These are phyloP conservation scores for Calocybe indica DNA, from an alignment of 768 basidiomycete genomes.

Conservation along the genomic window DNA sequence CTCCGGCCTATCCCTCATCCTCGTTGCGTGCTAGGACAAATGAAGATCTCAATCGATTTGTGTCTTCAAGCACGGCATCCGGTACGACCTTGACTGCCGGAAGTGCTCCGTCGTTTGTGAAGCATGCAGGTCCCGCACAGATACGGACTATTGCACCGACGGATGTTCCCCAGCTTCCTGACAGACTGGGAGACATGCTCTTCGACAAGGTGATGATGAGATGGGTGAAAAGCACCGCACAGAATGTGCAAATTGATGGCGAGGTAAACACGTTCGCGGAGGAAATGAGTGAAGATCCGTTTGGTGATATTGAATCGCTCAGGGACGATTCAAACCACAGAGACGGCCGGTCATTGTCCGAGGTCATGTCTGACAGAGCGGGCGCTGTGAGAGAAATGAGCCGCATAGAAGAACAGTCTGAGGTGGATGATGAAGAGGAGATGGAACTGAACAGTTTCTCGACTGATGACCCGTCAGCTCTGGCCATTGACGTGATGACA, in stretches of 20 bases:
- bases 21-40: slow-evolving; percentile 47
- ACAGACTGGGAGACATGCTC: slow-evolving; percentile 81
- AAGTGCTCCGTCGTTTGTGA: slow-evolving; percentile 78
- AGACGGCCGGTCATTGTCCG: slow-evolving; percentile 17
- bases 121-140: slow-evolving; percentile 74
- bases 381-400: slow-evolving; percentile 29
- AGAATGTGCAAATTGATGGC: not conserved
- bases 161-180: slow-evolving; percentile 71
- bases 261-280: slow-evolving; percentile 24
- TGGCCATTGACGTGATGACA: slow-evolving; percentile 46
- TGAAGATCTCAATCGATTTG: slow-evolving; percentile 82
- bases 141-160: slow-evolving; percentile 77
- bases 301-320: slow-evolving; percentile 86
- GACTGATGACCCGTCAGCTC: slow-evolving; percentile 56
- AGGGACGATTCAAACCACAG: slow-evolving; percentile 44
- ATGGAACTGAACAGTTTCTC: slow-evolving; percentile 66
- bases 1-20: slow-evolving; percentile 44
- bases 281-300: slow-evolving; percentile 78
- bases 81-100: slow-evolving; percentile 70
- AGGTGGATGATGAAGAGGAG: slow-evolving; percentile 61
- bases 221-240: slow-evolving; percentile 68
- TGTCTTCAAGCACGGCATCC: slow-evolving; percentile 80
- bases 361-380: slow-evolving; percentile 14
- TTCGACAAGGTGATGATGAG: slow-evolving; percentile 80
- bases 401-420: slow-evolving; percentile 42